Evolutionary conservation across 164 flowering plant species (phyloP), one percentile per base, ranked within the genome.

Genomic region (Protea cynaroides): DNA sequence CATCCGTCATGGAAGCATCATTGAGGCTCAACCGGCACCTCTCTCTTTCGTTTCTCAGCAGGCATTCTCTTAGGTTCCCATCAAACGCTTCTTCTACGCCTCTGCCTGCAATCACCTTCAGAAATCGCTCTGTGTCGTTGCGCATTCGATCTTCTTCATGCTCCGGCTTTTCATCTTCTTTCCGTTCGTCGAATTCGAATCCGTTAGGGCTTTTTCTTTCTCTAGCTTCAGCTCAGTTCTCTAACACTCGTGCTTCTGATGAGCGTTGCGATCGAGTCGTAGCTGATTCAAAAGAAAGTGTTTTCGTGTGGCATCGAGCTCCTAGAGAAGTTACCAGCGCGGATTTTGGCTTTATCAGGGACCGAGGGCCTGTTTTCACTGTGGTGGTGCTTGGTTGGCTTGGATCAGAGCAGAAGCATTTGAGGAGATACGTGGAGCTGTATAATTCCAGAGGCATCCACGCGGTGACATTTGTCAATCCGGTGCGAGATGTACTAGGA

Each of bases 311-410:
- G 59, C 34, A 62, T 60, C 59, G 23, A 40, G 64, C 63, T 29
- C 13, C 58, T 6, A 13, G 19, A 18, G 58, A 71, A 0, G 58
- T 22, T 19, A 24, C 34, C 21, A 70, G 71, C 2, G 63, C 63
- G 1, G 51, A 65, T 11, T 22, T 29, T 9, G 71, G 67, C 54
- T 4, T 52, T 50, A n/a, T 57, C 0, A 52, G 63, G 10, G 67
- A 56, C 25, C 61, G 66, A 63, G 65, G 66, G 51, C 71, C 76
- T 3, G 74, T 50, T 29, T 75, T 74, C 52, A 80, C 91, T 14
- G 96, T 82, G 55, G 96, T 94, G 65, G 47, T 94, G 75, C 59
- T 94, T 61, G 99, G 99, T 8, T 94, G 97, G 99, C 81, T 95
- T 4, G 99, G 97, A 18, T 84, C 97, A 7, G 77, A 80, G 79